Evolutionary conservation across 768 basidiomycete genomes (phyloP).

Genomic region (Botryobasidium botryosum): DNA sequence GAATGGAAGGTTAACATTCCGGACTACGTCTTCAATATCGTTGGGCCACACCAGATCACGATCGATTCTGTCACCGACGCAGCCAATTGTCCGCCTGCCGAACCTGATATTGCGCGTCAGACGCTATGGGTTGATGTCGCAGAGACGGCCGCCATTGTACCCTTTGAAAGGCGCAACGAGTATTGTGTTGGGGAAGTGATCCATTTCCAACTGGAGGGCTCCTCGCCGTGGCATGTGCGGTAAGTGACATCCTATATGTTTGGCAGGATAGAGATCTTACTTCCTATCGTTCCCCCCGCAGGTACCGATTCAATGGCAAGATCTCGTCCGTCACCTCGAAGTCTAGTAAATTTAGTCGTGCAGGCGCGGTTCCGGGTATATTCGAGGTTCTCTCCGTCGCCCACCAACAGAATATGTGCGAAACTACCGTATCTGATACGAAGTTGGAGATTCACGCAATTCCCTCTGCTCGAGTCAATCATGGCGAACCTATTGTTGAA

Average conservation of each 20-base stretch:
- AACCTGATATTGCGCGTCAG: slow-evolving; percentile 39
- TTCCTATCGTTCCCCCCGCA: slow-evolving; percentile 17
- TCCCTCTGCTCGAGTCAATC: slow-evolving; percentile 77
- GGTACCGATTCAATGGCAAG: slow-evolving; percentile 70
- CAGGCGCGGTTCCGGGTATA: slow-evolving; percentile 64
- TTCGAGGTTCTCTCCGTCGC: slow-evolving; percentile 81
- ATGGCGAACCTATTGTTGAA: slow-evolving; percentile 65
- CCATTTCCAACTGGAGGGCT: slow-evolving; percentile 88
- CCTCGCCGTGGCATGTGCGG: slow-evolving; percentile 83
- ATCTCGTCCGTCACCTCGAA: slow-evolving; percentile 54
- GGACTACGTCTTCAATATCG: slow-evolving; percentile 52
- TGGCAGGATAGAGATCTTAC: background rate
- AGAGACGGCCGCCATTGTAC: slow-evolving; percentile 84
- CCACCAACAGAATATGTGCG: slow-evolving; percentile 86
- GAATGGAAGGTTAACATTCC: slow-evolving; percentile 57
- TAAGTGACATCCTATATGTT: slow-evolving; percentile 21
- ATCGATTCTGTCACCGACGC: slow-evolving; percentile 69
- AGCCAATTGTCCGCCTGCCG: slow-evolving; percentile 62
- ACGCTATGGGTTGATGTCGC: slow-evolving; percentile 85
- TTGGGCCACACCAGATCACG: slow-evolving; percentile 64
- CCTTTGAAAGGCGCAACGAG: slow-evolving; percentile 60
- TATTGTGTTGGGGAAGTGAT: slow-evolving; percentile 81
- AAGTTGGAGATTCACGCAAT: slow-evolving; percentile 59
- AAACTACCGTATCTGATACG: slow-evolving; percentile 61
- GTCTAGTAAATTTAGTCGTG: slow-evolving; percentile 68